phyloP scores from a whole-genome alignment of 2,329 filamentous ascomycete species.

The Colletotrichum sp. region DNA sequence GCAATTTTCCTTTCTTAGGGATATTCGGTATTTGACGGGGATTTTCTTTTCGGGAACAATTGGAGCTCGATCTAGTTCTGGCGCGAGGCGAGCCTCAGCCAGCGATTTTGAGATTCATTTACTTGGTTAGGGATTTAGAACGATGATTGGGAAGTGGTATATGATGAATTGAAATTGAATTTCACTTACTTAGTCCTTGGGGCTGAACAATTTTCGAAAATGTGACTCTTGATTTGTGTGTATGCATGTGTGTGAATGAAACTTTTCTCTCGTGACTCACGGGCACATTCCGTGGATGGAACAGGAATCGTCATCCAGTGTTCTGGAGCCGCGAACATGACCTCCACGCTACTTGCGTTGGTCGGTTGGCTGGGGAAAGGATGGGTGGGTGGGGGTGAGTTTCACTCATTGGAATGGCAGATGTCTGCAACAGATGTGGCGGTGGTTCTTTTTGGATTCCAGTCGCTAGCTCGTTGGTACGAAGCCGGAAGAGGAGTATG shows the following conservation, averaged over 20 bases:
- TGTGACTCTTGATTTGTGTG: neutral
- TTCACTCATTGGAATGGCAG: neutral
- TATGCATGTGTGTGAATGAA: neutral
- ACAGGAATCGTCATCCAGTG: neutral
- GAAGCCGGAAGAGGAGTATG: neutral
- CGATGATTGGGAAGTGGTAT: neutral
- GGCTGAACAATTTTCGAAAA: fast-evolving
- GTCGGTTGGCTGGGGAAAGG: neutral
- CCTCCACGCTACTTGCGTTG: neutral
- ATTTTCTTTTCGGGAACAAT: neutral
- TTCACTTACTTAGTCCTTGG: neutral
- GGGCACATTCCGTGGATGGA: neutral
- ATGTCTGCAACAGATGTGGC: neutral
- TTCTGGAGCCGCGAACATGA: neutral
- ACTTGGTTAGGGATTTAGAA: neutral
- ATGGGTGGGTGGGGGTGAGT: neutral
- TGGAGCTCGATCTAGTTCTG: neutral
- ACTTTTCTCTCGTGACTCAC: neutral
- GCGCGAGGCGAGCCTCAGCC: neutral
- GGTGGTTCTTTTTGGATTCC: neutral
- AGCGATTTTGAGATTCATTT: neutral
- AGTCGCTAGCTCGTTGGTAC: neutral
- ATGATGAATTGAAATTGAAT: constrained; percentile 12
- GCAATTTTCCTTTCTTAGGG: neutral
- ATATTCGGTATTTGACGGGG: neutral